Base-by-base conservation (phyloP, 768 basidiomycete species). In the Calocera viscosa region DNA sequence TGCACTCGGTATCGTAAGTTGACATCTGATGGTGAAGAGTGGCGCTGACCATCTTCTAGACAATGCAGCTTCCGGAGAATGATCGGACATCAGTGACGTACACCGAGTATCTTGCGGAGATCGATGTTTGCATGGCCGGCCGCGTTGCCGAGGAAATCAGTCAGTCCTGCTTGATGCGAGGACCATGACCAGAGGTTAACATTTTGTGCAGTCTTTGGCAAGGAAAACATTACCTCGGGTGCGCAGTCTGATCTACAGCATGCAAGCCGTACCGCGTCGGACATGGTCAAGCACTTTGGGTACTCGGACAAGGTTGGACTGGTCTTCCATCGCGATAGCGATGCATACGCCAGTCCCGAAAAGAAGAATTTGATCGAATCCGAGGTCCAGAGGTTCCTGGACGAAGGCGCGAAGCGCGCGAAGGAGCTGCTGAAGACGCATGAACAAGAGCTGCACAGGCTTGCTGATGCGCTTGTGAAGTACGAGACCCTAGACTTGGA, bases 51-150 rank as follows among this genome's bases (percentile, higher is more conserved):
- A 26, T 24, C 43, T 24, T 47, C 30, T 65, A 75, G 90, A 94
- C 91, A 19, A 84, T 87, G 49, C 81, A 84, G 73, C 78, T 94
- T 63, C 91, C 92, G 1, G 84, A 89, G 72, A 81, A 86, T 68
- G 91, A 94, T 75, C 82, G 86, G 68, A 81, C 79, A 68, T 91
- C 90, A 32, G 75, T 90, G 33, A 87, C 83, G 40, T 78, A 82
- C 47, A 89, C 83, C 69, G 86, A 94, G 76, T 92, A 85, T 74
- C 79, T 86, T 49, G 90, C 90, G 19, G 79, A 80, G 69, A 92
- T 98, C 71, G 95, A 96, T 75, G 94, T 96, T 26, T 86, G 84
- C 34, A 89, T 97, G 82, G 95, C 94, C 12, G 95, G 96, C 24
- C 88, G 96, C 63, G 90, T 94, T 5, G 96, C 96, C 26, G 96